Evolutionary conservation across 2,329 filamentous ascomycete species (phyloP).

Genomic region (Bisporella sp.): DNA sequence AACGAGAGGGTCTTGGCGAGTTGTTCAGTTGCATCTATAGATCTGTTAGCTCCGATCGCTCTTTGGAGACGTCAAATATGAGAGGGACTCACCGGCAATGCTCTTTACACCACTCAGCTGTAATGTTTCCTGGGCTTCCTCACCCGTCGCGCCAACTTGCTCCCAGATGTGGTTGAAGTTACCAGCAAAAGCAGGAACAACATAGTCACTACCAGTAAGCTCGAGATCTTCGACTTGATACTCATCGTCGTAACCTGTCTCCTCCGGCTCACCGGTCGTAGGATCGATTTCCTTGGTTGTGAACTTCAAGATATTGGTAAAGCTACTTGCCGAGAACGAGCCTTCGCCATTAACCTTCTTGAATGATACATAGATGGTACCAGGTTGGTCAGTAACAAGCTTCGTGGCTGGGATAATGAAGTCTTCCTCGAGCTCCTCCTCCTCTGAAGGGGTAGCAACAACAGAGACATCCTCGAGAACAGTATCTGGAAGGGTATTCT

Average conservation of each 20-base stretch:
- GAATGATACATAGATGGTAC: slow-evolving; percentile 93
- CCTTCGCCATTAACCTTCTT: slow-evolving; percentile 71
- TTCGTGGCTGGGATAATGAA: slow-evolving; percentile 88
- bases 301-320: slow-evolving; percentile 93
- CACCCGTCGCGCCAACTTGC: slow-evolving; percentile 79
- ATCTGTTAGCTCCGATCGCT: slow-evolving; percentile 18
- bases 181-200: slow-evolving; percentile 86
- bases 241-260: slow-evolving; percentile 90
- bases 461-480: slow-evolving; percentile 86
- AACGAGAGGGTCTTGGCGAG: slow-evolving; percentile 80
- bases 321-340: slow-evolving; percentile 71
- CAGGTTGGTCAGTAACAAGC: slow-evolving; percentile 76
- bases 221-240: slow-evolving; percentile 95
- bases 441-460: slow-evolving; percentile 70
- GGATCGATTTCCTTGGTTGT: slow-evolving; percentile 98
- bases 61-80: not conserved
- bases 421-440: slow-evolving; percentile 80
- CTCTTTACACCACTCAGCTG: slow-evolving; percentile 84
- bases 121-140: slow-evolving; percentile 86
- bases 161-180: slow-evolving; percentile 97
- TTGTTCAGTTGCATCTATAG: slow-evolving; percentile 81
- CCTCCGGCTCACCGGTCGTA: slow-evolving; percentile 85
- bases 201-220: slow-evolving; percentile 84
- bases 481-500: slow-evolving; percentile 90
- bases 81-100: slow-evolving; percentile 64